Percentiles rank a stretch among this genome's conserved stretches.
These are phyloP conservation scores for Stentor coeruleus DNA, from an alignment of 73 alveolate species.

Conservation along the genomic window DNA sequence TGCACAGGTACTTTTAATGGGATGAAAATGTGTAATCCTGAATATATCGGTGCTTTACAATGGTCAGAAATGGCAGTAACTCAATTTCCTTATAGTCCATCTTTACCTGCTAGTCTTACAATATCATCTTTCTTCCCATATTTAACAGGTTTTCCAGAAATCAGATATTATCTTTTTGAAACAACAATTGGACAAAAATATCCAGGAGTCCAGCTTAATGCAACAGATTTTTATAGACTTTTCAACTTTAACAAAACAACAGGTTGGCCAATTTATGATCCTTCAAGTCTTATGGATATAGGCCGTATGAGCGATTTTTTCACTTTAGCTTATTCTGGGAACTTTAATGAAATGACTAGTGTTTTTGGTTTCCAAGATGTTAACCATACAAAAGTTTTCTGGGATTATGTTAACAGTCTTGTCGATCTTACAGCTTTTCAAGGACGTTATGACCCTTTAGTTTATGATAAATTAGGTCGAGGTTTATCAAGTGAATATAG, in stretches of 20 bases:
- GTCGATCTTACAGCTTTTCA: constrained; percentile 26
- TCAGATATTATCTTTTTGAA: background rate
- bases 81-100: background rate
- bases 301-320: constrained; percentile 17
- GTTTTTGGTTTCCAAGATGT: background rate
- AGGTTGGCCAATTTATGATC: constrained; percentile 15
- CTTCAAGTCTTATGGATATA: background rate
- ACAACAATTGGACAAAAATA: background rate
- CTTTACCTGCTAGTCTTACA: background rate
- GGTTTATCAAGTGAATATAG: constrained; percentile 10
- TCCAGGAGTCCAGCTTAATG: constrained; percentile 6
- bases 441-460: background rate
- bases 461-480: background rate
- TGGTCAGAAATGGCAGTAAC: constrained; percentile 16
- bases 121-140: background rate
- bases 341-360: constrained; percentile 3
- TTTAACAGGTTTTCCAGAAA: constrained; percentile 19
- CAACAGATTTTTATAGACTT: background rate
- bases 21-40: constrained; percentile 7
- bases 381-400: constrained; percentile 19
- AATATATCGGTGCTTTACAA: constrained; percentile 19
- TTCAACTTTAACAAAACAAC: constrained; percentile 13
- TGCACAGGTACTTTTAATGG: background rate
- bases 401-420: constrained; percentile 23
- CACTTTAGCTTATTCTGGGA: background rate